Base-by-base conservation (phyloP, 345 rosid genomes). In the Geranium rotundifolium region DNA sequence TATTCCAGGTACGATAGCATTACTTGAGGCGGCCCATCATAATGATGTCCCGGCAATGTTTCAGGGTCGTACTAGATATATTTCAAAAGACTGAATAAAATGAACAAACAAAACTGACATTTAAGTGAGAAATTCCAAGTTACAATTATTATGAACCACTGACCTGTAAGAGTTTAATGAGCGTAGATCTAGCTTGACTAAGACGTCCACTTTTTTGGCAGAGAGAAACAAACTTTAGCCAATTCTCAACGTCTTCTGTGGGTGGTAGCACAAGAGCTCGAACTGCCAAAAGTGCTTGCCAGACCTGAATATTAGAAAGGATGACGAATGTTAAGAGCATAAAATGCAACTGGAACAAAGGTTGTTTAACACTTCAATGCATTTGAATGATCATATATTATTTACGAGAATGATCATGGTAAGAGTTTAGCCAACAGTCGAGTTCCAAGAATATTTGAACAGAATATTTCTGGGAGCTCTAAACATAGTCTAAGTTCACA, bases 221-320 rank as follows among this genome's bases (percentile, higher is more conserved):
- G 62, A 90, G 96, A 27, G 92, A 83, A 71, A 96, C 86, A 77
- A 93, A 93, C 83, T 86, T 90, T 64, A 93, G 90, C 99, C 97
- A 93, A 18, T 82, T 86, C 72, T 93, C 96, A 73, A 83, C 77
- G 71, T 93, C 97, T 73, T 88, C 96, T 0, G 92, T 80, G 20
- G 99, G 99, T 54, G 99, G 99, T 60, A 90, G 80, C 61, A 93
- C 92, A 56, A 93, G 91, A 29, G 99, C 97, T 71, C 97, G 82
- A 63, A 93, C 96, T 59, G 86, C 85, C 74, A 93, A 80, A 77
- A 93, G 81, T 20, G 0, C 81, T 85, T 93, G 99, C 99, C 99
- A 93, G 54, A 90, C 97, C 99, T 93, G 75, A 68, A 67, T 63
- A 63, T 67, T 20, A 56, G 10, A 41, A 41, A 3, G 50, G 10